Percentiles rank a stretch among this genome's conserved stretches.
These are phyloP conservation scores for Trichodelitschia bisporula DNA, from an alignment of 495 filamentous ascomycete species.

Conservation along the genomic window DNA sequence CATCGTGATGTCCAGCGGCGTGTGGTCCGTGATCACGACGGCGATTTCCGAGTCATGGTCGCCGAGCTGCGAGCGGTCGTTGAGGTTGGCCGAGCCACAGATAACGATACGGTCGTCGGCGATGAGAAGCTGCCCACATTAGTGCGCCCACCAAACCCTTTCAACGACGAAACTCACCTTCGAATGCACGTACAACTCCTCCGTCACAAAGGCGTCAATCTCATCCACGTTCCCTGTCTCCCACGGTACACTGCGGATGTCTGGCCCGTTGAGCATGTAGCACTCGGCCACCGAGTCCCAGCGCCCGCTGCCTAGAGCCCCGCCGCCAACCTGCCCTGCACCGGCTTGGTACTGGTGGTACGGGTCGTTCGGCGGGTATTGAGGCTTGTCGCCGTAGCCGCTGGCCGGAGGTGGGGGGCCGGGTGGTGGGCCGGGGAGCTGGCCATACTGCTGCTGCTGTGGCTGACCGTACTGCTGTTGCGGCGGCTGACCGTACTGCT, in stretches of 20 bases:
- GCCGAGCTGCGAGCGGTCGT: conserved; percentile 83
- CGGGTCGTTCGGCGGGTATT: conserved; percentile 2
- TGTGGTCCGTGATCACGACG: conserved; percentile 56
- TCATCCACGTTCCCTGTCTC: conserved; percentile 40
- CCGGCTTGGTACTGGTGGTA: conserved; percentile 44
- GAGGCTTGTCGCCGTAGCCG: not conserved
- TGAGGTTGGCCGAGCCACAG: conserved; percentile 80
- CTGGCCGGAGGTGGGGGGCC: not conserved
- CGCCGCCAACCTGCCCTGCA: conserved; percentile 19
- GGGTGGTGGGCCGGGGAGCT: too few species aligned
- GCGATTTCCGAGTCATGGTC: conserved; percentile 66
- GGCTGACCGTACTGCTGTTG: conserved; percentile 2
- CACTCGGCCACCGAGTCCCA: conserved; percentile 62
- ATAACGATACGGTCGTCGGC: conserved; percentile 79
- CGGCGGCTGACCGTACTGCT: conserved; percentile 2
- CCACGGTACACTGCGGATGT: conserved; percentile 65
- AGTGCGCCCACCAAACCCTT: too few species aligned
- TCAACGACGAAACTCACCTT: conserved; percentile 34
- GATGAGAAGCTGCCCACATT: conserved; percentile 36
- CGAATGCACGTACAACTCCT: conserved; percentile 84
- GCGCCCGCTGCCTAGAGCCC: conserved; percentile 19
- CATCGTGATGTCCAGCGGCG: conserved; percentile 38
- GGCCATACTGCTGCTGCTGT: too few species aligned
- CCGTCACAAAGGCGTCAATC: conserved; percentile 70
- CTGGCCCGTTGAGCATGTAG: conserved; percentile 61